Evolutionary conservation across 108 stramenopile species (phyloP).

Genomic region (Skeletonema costatum): DNA sequence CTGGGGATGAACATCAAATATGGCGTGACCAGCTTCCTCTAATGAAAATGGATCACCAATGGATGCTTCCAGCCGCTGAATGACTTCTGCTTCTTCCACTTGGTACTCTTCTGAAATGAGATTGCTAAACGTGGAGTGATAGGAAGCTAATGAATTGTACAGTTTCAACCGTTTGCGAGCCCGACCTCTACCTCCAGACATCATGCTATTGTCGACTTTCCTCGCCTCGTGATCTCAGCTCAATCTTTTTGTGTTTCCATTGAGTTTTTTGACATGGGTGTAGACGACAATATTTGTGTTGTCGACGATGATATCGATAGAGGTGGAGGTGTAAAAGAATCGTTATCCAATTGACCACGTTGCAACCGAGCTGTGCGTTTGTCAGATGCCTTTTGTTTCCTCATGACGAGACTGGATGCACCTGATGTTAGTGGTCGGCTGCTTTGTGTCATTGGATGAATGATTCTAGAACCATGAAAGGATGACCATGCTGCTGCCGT

Average conservation of each 20-base stretch:
- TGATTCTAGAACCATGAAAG: conserved; percentile 24
- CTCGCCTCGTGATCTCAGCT: conserved; percentile 7
- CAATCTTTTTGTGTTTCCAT: conserved; percentile 55
- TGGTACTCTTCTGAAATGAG: conserved; percentile 75
- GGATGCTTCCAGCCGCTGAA: conserved; percentile 69
- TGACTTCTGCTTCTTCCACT: conserved; percentile 81
- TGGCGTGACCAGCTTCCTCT: conserved; percentile 70
- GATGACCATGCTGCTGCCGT: conserved; percentile 17
- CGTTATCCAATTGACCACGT: conserved; percentile 39
- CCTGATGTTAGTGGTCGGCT: neutral
- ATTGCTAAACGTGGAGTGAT: conserved; percentile 73
- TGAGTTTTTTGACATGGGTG: conserved; percentile 61
- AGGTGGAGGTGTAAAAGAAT: conserved; percentile 7
- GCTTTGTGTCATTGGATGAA: neutral
- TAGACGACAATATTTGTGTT: conserved; percentile 46
- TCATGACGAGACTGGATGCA: conserved; percentile 53
- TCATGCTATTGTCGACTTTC: neutral
- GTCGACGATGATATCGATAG: neutral
- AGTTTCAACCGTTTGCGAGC: conserved; percentile 71
- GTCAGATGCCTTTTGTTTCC: conserved; percentile 88
- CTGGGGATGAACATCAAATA: conserved; percentile 75
- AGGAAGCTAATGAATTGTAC: conserved; percentile 73
- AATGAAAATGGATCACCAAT: conserved; percentile 68
- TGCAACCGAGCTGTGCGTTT: conserved; percentile 77
- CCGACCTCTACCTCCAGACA: conserved; percentile 65